Evolutionary conservation across 768 basidiomycete genomes (phyloP), one percentile per base, ranked within the genome.

Genomic region (Mycena maculata): DNA sequence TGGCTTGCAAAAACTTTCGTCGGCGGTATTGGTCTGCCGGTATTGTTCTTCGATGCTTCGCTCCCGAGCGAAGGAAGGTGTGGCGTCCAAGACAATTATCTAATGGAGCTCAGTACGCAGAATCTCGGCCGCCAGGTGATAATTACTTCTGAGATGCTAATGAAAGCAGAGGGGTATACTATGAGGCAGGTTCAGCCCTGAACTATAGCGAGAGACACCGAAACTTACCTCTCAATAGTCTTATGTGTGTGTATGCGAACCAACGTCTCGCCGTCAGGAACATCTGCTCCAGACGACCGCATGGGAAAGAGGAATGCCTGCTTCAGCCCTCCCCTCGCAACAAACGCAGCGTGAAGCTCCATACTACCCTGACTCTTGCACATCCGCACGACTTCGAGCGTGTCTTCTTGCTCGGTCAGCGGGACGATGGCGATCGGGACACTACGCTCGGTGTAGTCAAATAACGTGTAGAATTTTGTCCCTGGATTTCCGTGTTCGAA

Each of bases 271-370:
- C 39, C 53, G 36, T 54, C 36, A 36, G 53, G 53, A 54, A 25
- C 36, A 54, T 42, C 42, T 56, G 54, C 54, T 25, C 54, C 54
- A 30, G 54, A 56, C 54, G 54, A 56, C 20, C 54, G 41, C 54
- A 56, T 41, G 28, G 39, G 54, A 42, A 42, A 42, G 54, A 28
- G 25, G 27, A 56, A 56, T 25, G 22, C 52, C 33, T 42, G 39
- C 54, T 56, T 56, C 15, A 5, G 12, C 27, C 39, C 27, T 38
- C 52, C 54, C 54, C 18, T 56, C 54, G 20, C 39, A 56, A 56
- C 41, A 30, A 56, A 20, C 54, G 39, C 54, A 41, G 54, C 54
- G 39, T 56, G 54, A n/a, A 30, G 12, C 25, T 56, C 54, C 41
- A 42, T 42, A 30, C 54, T 44, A 30, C 39, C 54, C 16, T 56